These are phyloP conservation scores for Phytophthora vignae DNA, from an alignment of 352 stramenopile genomes.

Conservation along the genomic window DNA sequence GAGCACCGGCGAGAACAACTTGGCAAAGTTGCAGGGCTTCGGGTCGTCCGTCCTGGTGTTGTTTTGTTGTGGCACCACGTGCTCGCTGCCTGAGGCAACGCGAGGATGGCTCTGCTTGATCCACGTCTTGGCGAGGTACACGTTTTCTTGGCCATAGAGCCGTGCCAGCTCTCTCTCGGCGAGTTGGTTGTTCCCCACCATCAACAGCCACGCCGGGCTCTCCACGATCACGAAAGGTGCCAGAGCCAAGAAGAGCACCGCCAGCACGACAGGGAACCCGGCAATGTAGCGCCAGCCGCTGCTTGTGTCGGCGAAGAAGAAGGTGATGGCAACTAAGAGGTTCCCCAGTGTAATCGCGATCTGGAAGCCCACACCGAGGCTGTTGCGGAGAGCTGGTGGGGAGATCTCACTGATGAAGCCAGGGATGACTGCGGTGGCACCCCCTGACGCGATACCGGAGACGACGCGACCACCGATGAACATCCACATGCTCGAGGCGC, in stretches of 20 bases:
- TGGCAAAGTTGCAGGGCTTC: not conserved
- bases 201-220: slow-evolving; percentile 43
- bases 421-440: slow-evolving; percentile 22
- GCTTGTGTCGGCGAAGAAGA: slow-evolving; percentile 24
- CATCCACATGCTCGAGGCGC: slow-evolving; percentile 14
- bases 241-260: slow-evolving; percentile 20
- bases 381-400: slow-evolving; percentile 25
- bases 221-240: slow-evolving; percentile 31
- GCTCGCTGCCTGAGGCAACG: not conserved
- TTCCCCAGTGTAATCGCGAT: slow-evolving; percentile 40
- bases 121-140: slow-evolving; percentile 15
- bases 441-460: slow-evolving; percentile 38
- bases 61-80: not conserved
- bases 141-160: not conserved
- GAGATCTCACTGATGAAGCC: slow-evolving; percentile 44
- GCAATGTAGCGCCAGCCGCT: slow-evolving; percentile 53
- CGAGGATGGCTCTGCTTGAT: slow-evolving; percentile 1
- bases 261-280: slow-evolving; percentile 30
- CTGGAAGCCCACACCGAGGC: slow-evolving; percentile 33
- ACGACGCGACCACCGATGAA: slow-evolving; percentile 42
- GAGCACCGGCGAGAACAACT: not conserved
- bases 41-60: not conserved
- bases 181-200: not conserved
- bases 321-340: slow-evolving; percentile 38
- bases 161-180: not conserved